Evolutionary conservation across 2,329 filamentous ascomycete species (phyloP).

Genomic region (Lojkania enalia): DNA sequence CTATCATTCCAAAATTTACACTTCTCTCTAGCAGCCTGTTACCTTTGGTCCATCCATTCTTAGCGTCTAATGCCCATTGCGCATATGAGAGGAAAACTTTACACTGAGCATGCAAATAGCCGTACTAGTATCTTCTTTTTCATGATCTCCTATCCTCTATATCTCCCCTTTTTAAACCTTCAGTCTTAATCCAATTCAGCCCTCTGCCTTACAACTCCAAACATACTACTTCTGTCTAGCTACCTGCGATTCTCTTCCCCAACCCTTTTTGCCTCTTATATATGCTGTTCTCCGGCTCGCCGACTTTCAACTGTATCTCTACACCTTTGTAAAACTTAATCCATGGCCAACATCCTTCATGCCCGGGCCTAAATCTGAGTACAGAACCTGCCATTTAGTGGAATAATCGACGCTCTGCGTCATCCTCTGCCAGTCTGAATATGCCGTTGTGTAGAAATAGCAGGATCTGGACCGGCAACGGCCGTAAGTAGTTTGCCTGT

Average conservation of each 20-base stretch:
- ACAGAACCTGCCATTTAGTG: constrained; percentile 41
- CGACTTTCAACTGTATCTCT: constrained; percentile 48
- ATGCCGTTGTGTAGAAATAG: constrained; percentile 39
- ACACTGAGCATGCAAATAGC: too few relatives aligned
- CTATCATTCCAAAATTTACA: too few relatives aligned
- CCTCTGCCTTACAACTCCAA: constrained; percentile 51
- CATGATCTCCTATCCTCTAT: too few relatives aligned
- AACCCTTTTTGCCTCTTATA: constrained; percentile 49
- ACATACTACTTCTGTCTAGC: constrained; percentile 57
- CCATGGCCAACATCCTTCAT: constrained; percentile 59
- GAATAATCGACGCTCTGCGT: constrained; percentile 34
- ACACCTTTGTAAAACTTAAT: constrained; percentile 47
- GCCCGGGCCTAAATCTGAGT: constrained; percentile 55
- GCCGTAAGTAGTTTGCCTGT: constrained; percentile 54
- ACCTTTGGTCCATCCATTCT: too few relatives aligned
- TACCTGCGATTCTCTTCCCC: constrained; percentile 39
- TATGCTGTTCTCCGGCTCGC: constrained; percentile 47
- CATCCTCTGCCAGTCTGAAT: constrained; percentile 30
- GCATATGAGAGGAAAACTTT: too few relatives aligned
- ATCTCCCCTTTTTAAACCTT: constrained; percentile 33
- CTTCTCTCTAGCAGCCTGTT: too few relatives aligned
- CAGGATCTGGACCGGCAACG: constrained; percentile 47
- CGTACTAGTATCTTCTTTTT: too few relatives aligned
- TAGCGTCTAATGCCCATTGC: too few relatives aligned
- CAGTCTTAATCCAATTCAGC: constrained; percentile 52